phyloP scores from a whole-genome alignment of 257 asterid genomes.

The Penstemon davidsonii region DNA sequence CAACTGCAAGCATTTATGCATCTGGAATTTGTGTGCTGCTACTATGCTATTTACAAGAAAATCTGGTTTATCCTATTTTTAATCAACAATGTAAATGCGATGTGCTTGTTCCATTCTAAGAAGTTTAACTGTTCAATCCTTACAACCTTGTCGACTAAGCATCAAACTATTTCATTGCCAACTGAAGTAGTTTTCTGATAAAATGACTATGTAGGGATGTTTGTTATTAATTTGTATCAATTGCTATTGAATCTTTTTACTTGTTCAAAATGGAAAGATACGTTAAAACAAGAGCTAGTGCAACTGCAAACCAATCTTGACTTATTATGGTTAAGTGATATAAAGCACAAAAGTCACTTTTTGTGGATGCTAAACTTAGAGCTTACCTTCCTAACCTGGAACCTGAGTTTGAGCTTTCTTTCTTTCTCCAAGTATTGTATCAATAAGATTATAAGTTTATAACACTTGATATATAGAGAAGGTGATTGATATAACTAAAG shows the following conservation, averaged over 20 bases:
- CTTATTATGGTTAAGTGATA: conserved; percentile 15
- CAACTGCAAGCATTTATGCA: not conserved
- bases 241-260: conserved; percentile 8
- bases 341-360: conserved; percentile 14
- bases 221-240: conserved; percentile 2
- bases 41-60: too few relatives aligned
- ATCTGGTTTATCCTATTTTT: too few relatives aligned
- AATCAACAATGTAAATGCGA: too few relatives aligned
- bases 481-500: conserved; percentile 2
- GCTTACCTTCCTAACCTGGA: conserved; percentile 16
- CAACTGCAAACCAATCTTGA: not conserved
- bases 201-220: not conserved
- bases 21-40: conserved; percentile 1
- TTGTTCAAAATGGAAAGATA: conserved; percentile 13
- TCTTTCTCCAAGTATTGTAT: not conserved
- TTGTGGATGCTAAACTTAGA: conserved; percentile 25
- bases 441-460: not conserved
- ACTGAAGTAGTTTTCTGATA: not conserved
- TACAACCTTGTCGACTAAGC: not conserved
- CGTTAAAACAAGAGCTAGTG: conserved; percentile 9
- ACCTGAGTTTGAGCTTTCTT: conserved; percentile 2
- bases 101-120: too few relatives aligned
- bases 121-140: not conserved
- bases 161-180: not conserved
- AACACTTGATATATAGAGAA: conserved; percentile 1